Conservation (phyloP, 768 basidiomycete genomes). For the Agrocybe praecox region DNA sequence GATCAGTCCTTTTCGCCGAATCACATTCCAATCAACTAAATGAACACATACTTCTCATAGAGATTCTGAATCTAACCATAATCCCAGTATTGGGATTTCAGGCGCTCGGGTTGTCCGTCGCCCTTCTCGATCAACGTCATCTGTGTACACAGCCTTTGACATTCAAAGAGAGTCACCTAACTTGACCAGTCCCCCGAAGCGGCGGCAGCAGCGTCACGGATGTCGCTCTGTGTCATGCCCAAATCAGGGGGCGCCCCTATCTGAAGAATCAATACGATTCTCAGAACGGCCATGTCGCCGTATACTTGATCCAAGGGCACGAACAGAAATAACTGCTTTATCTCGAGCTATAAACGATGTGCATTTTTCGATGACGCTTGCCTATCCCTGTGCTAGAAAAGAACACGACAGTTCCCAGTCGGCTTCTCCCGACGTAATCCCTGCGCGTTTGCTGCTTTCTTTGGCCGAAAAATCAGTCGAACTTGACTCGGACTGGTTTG, state of each 20-base stretch:
- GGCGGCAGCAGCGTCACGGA: conserved; percentile 9
- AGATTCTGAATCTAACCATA: conserved; percentile 5
- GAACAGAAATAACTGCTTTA: conserved; percentile 8
- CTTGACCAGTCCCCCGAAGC: conserved; percentile 6
- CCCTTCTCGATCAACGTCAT: conserved; percentile 7
- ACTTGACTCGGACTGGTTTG: conserved; percentile 27
- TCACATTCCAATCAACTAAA: conserved; percentile 5
- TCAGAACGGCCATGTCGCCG: conserved; percentile 6
- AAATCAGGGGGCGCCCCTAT: conserved; percentile 9
- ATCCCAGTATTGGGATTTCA: conserved; percentile 13
- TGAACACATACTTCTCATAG: conserved; percentile 2
- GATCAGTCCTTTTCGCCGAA: conserved; percentile 4
- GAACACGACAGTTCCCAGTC: not conserved
- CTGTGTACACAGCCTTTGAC: conserved; percentile 12
- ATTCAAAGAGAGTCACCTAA: conserved; percentile 6
- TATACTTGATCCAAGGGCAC: conserved; percentile 1
- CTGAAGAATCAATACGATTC: conserved; percentile 1
- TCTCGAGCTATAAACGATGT: not conserved
- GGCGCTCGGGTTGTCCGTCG: conserved; percentile 5
- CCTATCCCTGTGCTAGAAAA: conserved; percentile 8
- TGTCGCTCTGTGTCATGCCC: conserved; percentile 7
- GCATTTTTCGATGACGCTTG: conserved; percentile 6
- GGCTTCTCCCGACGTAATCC: conserved; percentile 12
- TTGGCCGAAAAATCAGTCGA: conserved; percentile 11
- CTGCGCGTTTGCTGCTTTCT: conserved; percentile 4